Conservation (phyloP, 1,284 basidiomycete genomes). For the Leccinum pachyderme region DNA sequence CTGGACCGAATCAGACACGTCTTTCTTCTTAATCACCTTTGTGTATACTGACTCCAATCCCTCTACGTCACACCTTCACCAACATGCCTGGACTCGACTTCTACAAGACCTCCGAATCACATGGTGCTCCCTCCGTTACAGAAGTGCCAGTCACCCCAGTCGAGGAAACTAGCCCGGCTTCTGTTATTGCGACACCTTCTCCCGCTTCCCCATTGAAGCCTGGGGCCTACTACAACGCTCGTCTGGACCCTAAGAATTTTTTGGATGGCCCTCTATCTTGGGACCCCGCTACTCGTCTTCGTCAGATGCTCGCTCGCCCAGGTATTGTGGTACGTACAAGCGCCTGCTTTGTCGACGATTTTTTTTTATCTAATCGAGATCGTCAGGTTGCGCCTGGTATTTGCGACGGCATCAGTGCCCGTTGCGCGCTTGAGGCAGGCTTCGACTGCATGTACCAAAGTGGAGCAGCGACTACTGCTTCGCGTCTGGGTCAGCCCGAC, state of each 20-base stretch:
- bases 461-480: conserved; percentile 77
- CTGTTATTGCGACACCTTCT: conserved; percentile 11
- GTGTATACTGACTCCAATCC: conserved; percentile 21
- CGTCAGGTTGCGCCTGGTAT: conserved; percentile 70
- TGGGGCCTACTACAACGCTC: conserved; percentile 35
- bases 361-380: not conserved
- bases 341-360: not conserved
- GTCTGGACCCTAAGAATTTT: conserved; percentile 66
- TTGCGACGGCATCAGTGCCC: conserved; percentile 78
- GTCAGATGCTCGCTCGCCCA: conserved; percentile 73
- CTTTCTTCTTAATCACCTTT: conserved; percentile 18
- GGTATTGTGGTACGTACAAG: conserved; percentile 63
- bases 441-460: conserved; percentile 77
- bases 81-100: conserved; percentile 46
- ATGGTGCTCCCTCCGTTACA: not conserved
- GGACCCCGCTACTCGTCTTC: conserved; percentile 67
- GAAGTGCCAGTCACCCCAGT: conserved; percentile 11
- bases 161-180: not conserved
- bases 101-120: conserved; percentile 32
- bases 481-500: conserved; percentile 74
- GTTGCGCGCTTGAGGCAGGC: conserved; percentile 75
- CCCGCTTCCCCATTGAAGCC: conserved; percentile 16
- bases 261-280: conserved; percentile 64
- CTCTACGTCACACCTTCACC: conserved; percentile 7
- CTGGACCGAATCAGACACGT: not conserved